Base-by-base conservation (phyloP, 2,329 filamentous ascomycete genomes). In the Leptographium galeiforme region DNA sequence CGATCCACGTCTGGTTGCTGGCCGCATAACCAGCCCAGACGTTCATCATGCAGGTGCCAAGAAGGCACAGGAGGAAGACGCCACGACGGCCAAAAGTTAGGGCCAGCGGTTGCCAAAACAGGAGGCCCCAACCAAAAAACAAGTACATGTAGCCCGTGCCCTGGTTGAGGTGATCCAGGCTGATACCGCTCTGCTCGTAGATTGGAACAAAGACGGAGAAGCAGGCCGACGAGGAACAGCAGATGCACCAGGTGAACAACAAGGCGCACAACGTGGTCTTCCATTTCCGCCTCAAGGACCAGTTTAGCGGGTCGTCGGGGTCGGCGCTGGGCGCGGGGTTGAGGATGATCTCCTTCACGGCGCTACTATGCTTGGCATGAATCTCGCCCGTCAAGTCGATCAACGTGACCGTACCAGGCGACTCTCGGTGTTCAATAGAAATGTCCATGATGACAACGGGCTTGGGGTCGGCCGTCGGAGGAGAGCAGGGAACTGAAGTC, bases 281-380 rank as follows among this genome's bases (percentile, higher is more conserved):
- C 25, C 72, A 74, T 63, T 79, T 79, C 65, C 76, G 77, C 3
- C 65, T 55, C 10, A 58, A 57, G 0, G 72, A 67, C 78, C 78
- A 82, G 53, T 78, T 71, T 53, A 74, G 62, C 1, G 78, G 77
- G 57, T 80, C 76, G 16, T 75, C 73, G 2, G 66, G 59, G 55
- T 78, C 74, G 53, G 69, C 70, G 34, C 61, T 64, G 3, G 67
- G 67, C 4, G 53, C 46, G 1, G 71, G 71, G n/a, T 51, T 51
- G 36, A 46, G 44, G 5, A 25, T 25, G 25, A 25, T 25, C 25
- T 25, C 25, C 25, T 25, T 25, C 25, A 5, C 25, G 25, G 25
- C 25, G 5, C 25, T 25, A 25, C 25, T 25, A 25, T 25, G 25
- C 25, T 25, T 25, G 25, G 25, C 25, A 25, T 25, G 25, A 25